Evolutionary conservation across 352 stramenopile species (phyloP).

Genomic region (Pythium pyrilobum): DNA sequence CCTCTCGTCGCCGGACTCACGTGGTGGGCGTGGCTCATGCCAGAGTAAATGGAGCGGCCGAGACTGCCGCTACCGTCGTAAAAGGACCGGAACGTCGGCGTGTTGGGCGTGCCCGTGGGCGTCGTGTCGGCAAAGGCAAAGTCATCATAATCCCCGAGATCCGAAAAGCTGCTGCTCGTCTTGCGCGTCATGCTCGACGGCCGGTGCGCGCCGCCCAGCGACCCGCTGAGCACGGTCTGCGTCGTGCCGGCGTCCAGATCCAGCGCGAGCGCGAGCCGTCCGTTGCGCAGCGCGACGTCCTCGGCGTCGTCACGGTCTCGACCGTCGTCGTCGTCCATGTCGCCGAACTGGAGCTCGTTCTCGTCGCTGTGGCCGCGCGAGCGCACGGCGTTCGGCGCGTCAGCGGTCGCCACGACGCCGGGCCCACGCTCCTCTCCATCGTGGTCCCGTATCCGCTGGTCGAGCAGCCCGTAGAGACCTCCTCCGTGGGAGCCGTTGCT

Average conservation of each 20-base stretch:
- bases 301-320: conserved; percentile 11
- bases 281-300: conserved; percentile 20
- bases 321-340: conserved; percentile 19
- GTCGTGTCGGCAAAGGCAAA: conserved; percentile 68
- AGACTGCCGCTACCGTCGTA: conserved; percentile 50
- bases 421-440: background rate
- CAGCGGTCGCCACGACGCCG: too few relatives aligned
- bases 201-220: conserved; percentile 16
- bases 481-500: conserved; percentile 23
- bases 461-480: conserved; percentile 6
- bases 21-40: conserved; percentile 41
- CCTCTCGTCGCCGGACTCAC: conserved; percentile 17
- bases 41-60: conserved; percentile 32
- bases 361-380: conserved; percentile 14
- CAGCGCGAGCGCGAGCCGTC: conserved; percentile 43
- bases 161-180: conserved; percentile 83
- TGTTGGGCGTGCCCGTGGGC: conserved; percentile 29
- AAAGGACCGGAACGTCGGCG: conserved; percentile 64
- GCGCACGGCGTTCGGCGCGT: background rate
- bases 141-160: conserved; percentile 82
- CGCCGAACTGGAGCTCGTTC: conserved; percentile 24
- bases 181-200: conserved; percentile 59
- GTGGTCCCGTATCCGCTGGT: conserved; percentile 8
- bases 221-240: conserved; percentile 3
- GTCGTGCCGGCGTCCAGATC: conserved; percentile 65